A percentile compares a stretch with the other conserved stretches of the same genome.
These are phyloP conservation scores for Epithele typhae DNA, from an alignment of 768 basidiomycete genomes.

Conservation along the genomic window DNA sequence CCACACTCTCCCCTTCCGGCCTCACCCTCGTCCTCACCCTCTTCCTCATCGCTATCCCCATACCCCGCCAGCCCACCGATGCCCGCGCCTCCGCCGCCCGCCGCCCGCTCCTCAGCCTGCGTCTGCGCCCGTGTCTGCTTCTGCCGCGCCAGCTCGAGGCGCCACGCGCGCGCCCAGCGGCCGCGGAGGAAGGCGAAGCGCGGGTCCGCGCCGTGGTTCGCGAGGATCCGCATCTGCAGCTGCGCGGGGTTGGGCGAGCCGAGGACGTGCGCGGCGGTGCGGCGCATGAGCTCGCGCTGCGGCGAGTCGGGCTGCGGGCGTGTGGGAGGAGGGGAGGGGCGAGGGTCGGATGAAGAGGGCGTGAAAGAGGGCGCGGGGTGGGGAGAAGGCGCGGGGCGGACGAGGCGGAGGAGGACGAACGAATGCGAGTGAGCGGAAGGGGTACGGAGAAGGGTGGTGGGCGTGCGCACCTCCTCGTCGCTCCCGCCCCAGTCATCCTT, in stretches of 20 bases:
- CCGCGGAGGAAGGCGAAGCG: conserved; percentile 83
- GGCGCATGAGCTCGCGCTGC: conserved; percentile 63
- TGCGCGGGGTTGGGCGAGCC: conserved; percentile 75
- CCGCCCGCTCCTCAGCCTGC: conserved; percentile 6
- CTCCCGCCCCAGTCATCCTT: conserved; percentile 61
- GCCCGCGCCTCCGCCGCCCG: conserved; percentile 39
- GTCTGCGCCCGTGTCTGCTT: conserved; percentile 20
- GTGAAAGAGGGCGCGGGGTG: background rate
- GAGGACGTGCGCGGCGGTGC: conserved; percentile 66
- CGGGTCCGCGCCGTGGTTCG: conserved; percentile 75
- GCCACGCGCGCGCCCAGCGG: conserved; percentile 68
- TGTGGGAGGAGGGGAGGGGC: background rate
- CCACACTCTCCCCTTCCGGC: background rate
- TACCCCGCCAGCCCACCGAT: conserved; percentile 59
- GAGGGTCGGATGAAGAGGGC: background rate
- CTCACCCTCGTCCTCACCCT: conserved; percentile 12
- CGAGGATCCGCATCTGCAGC: conserved; percentile 84
- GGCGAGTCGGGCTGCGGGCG: conserved; percentile 49
- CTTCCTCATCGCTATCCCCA: conserved; percentile 30
- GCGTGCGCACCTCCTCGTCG: conserved; percentile 67
- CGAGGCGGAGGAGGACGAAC: background rate
- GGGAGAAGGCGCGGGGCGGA: background rate
- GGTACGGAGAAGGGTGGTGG: too few species aligned
- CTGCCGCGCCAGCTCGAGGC: conserved; percentile 27
- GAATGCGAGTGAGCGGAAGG: too few species aligned